Evolutionary conservation across 306 rosid species (phyloP), one percentile per base, ranked within the genome.

Genomic region (Begonia peltatifolia): DNA sequence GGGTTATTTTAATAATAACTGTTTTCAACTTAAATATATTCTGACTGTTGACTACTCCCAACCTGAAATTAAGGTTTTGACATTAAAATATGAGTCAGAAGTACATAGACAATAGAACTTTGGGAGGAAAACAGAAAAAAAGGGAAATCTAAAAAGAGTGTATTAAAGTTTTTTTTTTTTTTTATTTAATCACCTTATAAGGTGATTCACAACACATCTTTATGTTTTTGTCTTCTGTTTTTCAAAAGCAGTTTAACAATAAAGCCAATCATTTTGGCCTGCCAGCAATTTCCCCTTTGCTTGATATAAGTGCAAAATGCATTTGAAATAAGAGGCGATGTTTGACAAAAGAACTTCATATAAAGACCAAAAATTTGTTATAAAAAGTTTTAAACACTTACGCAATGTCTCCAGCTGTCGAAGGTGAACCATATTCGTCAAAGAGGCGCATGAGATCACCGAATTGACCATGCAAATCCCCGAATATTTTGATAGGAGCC

Each of bases 371-470:
- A 50, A 50, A 3, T 5, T n/a, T 16, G 4, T 9, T 50, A 9
- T 6, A n/a, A 9, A 9, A 50, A 0, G 10, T n/a, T 11, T 50
- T 50, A 50, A 5, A 15, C 50, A 82, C 94, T 81, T 77, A 92
- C 99, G 99, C 88, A 13, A 92, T 92, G 70, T 92, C 99, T 64
- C 99, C 99, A 54, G 99, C 99, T 59, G 99, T 92, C 53, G 99
- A 92, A 60, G 99, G 99, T 61, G 99, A 62, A 55, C 99, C 99
- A 62, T 92, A 92, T 79, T 92, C 99, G 46, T 92, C 96, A 77
- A 92, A 92, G 47, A 92, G 96, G 61, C 99, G 99, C 99, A 92
- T 92, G 16, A 92, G 96, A 72, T 92, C 99, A 56, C 99, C 99
- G 81, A 92, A 92, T 63, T 92, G 99, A 62, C 99, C 99, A 17